Percentiles rank a stretch among this genome's conserved stretches.
Conservation (phyloP, 73 alveolate species). For the Breviolum minutum region DNA sequence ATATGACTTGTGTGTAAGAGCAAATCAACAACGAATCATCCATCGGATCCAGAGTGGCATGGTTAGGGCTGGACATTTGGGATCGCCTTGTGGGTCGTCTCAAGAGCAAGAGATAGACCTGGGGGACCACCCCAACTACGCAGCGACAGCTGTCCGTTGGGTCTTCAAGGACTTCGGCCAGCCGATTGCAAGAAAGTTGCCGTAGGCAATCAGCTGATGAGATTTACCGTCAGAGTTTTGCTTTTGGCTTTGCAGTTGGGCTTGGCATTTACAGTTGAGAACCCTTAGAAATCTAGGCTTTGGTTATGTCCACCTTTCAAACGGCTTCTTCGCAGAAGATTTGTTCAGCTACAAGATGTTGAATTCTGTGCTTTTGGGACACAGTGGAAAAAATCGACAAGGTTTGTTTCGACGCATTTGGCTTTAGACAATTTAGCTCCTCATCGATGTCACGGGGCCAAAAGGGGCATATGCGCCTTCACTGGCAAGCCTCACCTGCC, state of each 20-base stretch:
- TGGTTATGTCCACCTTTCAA: neutral
- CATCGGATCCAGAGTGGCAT: neutral
- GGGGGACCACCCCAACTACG: neutral
- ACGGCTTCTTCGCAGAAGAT: neutral
- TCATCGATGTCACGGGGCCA: neutral
- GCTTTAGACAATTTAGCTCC: neutral
- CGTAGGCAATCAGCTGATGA: neutral
- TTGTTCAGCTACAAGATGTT: neutral
- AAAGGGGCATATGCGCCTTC: neutral
- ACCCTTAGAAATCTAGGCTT: neutral
- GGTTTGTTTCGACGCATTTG: neutral
- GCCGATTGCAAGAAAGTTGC: neutral
- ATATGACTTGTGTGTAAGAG: neutral
- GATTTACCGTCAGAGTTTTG: neutral
- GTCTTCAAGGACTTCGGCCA: neutral
- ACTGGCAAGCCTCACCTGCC: neutral
- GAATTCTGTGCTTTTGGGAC: constrained; percentile 21
- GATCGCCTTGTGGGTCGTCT: neutral
- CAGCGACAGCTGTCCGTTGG: neutral
- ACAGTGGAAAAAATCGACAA: neutral
- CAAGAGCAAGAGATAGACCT: neutral
- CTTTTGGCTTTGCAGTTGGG: neutral
- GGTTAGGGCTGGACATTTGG: neutral
- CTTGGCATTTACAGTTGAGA: neutral
- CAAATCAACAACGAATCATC: neutral